phyloP scores from a whole-genome alignment of 371 early-diverging fungal genomes.

The Saksenaea oblongispora region DNA sequence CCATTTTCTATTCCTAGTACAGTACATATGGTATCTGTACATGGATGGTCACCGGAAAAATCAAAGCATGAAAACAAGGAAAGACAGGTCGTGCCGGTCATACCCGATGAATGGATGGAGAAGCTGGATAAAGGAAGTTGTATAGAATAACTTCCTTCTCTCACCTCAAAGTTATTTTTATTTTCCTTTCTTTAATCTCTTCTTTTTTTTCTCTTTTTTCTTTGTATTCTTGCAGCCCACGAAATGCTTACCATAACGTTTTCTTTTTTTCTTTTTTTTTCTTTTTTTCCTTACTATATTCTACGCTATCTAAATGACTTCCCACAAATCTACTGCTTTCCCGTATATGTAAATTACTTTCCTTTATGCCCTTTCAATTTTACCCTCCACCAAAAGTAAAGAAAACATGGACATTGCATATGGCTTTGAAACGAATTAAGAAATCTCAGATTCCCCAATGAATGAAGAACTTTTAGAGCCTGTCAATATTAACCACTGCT shows the following conservation, averaged over 20 bases:
- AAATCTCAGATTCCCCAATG: background rate
- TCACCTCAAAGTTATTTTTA: background rate
- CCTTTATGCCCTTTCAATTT: background rate
- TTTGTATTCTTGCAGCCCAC: constrained; percentile 7
- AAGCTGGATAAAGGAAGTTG: constrained; percentile 39
- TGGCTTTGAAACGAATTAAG: background rate
- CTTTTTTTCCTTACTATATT: background rate
- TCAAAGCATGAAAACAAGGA: constrained; percentile 22
- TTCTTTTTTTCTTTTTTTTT: background rate
- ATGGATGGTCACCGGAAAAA: constrained; percentile 37
- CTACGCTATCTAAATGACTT: constrained; percentile 1
- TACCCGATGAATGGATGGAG: constrained; percentile 56
- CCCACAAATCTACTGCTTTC: constrained; percentile 6
- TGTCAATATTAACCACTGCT: too few relatives aligned
- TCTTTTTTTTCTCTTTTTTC: background rate
- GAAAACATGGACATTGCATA: constrained; percentile 5
- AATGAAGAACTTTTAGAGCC: background rate
- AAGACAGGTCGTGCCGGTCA: constrained; percentile 37
- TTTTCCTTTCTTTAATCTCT: background rate
- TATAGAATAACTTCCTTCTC: background rate
- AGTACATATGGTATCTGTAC: constrained; percentile 25
- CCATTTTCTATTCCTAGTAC: constrained; percentile 55
- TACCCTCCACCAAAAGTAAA: background rate
- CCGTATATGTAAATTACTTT: constrained; percentile 12
- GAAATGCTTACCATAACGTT: background rate